Percentiles rank a stretch among this genome's conserved stretches.
Conservation (phyloP, 1,284 basidiomycete species). For the Melampsora larici-populina region DNA sequence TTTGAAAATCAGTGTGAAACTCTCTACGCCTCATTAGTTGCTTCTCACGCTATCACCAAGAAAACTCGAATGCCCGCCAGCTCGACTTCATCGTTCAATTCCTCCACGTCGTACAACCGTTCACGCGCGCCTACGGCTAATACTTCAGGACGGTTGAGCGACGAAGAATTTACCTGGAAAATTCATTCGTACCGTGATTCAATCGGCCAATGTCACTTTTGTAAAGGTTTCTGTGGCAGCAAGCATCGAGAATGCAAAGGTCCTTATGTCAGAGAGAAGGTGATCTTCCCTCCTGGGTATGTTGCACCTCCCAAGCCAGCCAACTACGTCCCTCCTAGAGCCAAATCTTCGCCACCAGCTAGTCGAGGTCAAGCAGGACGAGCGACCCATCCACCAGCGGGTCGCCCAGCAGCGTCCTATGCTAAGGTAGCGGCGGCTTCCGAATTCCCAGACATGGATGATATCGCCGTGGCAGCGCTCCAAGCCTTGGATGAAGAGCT, state of each 20-base stretch:
- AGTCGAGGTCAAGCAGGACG: background rate
- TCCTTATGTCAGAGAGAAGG: too few relatives aligned
- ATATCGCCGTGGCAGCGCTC: background rate
- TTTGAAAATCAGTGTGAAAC: too few relatives aligned
- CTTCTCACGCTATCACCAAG: background rate
- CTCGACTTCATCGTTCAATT: too few relatives aligned
- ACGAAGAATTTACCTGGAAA: too few relatives aligned
- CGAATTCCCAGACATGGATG: background rate
- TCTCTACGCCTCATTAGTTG: too few relatives aligned
- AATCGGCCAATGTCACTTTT: background rate
- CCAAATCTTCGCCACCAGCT: background rate
- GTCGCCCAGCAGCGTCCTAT: too few relatives aligned
- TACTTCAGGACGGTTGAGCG: too few relatives aligned
- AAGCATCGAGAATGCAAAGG: background rate
- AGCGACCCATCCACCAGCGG: background rate
- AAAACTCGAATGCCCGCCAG: background rate
- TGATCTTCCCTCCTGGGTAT: background rate
- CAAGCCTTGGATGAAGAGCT: background rate
- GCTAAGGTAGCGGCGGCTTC: background rate
- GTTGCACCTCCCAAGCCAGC: background rate
- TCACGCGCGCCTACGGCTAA: too few relatives aligned
- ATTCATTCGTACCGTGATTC: slow-evolving; percentile 11
- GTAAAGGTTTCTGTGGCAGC: background rate
- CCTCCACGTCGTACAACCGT: too few relatives aligned
- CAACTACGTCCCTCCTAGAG: background rate